Evolutionary conservation across 768 basidiomycete species (phyloP), one percentile per base, ranked within the genome.

Genomic region (Boletus patriciae): DNA sequence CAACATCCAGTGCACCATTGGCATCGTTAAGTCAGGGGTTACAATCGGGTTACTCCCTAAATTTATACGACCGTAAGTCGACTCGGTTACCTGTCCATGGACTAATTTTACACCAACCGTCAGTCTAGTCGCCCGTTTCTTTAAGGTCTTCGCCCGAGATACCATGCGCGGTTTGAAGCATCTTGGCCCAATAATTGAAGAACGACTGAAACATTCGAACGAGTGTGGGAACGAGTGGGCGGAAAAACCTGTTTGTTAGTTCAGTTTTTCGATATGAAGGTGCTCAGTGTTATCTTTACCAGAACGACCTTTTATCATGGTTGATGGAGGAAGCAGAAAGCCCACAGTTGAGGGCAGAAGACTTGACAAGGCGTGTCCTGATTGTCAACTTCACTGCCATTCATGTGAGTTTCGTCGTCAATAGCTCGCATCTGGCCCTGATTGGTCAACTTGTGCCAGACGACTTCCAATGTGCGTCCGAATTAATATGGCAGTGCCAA

Each of bases 231-330:
- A 56, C 0, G 55, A 70, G 3, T 73, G 70, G 66, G 40, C 44
- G 0, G 70, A 71, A 6, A 73, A 65, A 41, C 71, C 76, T 9
- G 75, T 76, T 36, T 0, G 74, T 62, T n/a, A 1, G 43, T 38
- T 15, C 15, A 0, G 31, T 16, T 18, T 27, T 29, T 19, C 2
- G 3, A n/a, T 36, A 27, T 2, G 18, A 11, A 1, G 13, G 4
- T 2, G 9, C 45, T 40, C 36, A 52, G 21, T 2, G 10, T 18
- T 29, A 6, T 25, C 34, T 10, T 25, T 10, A 29, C 13, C 33
- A 75, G 75, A 66, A 66, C n/a, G 75, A 77, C 49, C 40, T 76
- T 40, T 40, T 77, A 12, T 59, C 65, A 1, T 75, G 73, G 70
- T 44, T 72, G 21, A 61, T 73, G 40, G 68, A 70, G 4, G 62